These are phyloP conservation scores for Coprinopsis marcescibilis DNA, from an alignment of 768 basidiomycete genomes.

Conservation along the genomic window DNA sequence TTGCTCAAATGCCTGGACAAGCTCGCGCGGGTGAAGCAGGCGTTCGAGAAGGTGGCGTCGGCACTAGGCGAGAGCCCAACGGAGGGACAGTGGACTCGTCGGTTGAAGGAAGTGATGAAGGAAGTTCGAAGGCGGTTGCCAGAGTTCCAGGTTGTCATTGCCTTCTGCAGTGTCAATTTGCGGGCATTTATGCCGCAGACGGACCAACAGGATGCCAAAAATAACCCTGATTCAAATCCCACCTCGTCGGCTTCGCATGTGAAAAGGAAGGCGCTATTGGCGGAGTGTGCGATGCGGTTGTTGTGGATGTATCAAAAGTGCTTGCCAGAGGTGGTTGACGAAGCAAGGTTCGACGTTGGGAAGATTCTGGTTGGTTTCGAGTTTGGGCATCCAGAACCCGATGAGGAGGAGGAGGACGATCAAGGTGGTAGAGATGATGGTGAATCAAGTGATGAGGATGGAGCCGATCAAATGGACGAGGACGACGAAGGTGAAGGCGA, in stretches of 20 bases:
- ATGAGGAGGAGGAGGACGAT: conserved; percentile 7
- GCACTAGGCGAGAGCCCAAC: conserved; percentile 36
- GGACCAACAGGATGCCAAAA: conserved; percentile 14
- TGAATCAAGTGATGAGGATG: conserved; percentile 12
- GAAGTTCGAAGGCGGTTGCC: conserved; percentile 76
- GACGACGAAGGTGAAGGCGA: conserved; percentile 17
- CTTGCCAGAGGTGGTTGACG: conserved; percentile 67
- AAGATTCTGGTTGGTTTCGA: conserved; percentile 57
- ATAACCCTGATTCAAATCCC: background rate
- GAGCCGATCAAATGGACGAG: conserved; percentile 5
- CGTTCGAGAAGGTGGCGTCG: conserved; percentile 39
- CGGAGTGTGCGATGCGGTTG: conserved; percentile 75
- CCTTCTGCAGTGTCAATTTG: conserved; percentile 58
- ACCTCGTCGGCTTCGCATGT: conserved; percentile 3
- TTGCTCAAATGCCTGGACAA: conserved; percentile 75
- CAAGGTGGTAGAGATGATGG: conserved; percentile 19
- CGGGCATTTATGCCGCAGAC: conserved; percentile 15
- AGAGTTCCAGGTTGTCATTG: conserved; percentile 81
- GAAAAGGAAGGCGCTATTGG: conserved; percentile 51
- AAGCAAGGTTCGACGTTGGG: conserved; percentile 82
- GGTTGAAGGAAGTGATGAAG: conserved; percentile 63
- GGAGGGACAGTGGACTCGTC: conserved; percentile 68
- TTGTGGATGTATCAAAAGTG: conserved; percentile 82
- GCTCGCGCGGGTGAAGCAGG: conserved; percentile 47
- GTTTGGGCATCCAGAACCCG: conserved; percentile 9